Evolutionary conservation across 73 alveolate species (phyloP).

Genomic region (Durusdinium trenchii): DNA sequence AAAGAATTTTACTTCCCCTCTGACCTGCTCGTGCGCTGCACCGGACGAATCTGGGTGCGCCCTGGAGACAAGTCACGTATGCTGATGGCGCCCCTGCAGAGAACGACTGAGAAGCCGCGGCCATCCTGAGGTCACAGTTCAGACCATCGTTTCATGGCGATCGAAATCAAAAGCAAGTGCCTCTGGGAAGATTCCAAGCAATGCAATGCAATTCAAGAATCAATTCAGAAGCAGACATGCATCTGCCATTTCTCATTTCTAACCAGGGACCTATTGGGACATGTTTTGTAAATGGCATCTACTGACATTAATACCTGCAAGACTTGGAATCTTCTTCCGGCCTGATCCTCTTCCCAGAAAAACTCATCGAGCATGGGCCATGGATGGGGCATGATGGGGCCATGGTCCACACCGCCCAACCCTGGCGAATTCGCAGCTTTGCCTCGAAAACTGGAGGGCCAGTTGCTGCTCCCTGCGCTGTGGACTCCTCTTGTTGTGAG

Average conservation of each 20-base stretch:
- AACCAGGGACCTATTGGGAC: too few relatives aligned
- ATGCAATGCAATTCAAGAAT: not conserved
- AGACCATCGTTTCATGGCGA: not conserved
- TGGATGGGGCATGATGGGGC: too few relatives aligned
- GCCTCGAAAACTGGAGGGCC: slow-evolving; percentile 66
- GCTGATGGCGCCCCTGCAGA: slow-evolving; percentile 73
- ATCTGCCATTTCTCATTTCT: not conserved
- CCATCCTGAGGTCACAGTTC: too few relatives aligned
- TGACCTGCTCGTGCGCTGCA: too few relatives aligned
- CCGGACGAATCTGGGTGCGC: not conserved
- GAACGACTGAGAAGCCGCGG: slow-evolving; percentile 49
- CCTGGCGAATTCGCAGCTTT: not conserved
- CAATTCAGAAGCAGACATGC: not conserved
- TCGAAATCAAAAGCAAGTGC: not conserved
- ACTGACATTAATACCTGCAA: too few relatives aligned
- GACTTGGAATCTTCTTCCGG: too few relatives aligned
- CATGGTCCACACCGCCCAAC: not conserved
- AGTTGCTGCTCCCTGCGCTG: not conserved
- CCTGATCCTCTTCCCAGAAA: too few relatives aligned
- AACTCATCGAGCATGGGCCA: too few relatives aligned
- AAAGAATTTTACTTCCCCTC: too few relatives aligned
- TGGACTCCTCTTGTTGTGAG: slow-evolving; percentile 31
- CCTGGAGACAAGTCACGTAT: not conserved
- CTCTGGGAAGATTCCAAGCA: not conserved
- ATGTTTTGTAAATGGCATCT: too few relatives aligned